phyloP scores from a whole-genome alignment of 208 protist species.

The Phytomonas serpens region DNA sequence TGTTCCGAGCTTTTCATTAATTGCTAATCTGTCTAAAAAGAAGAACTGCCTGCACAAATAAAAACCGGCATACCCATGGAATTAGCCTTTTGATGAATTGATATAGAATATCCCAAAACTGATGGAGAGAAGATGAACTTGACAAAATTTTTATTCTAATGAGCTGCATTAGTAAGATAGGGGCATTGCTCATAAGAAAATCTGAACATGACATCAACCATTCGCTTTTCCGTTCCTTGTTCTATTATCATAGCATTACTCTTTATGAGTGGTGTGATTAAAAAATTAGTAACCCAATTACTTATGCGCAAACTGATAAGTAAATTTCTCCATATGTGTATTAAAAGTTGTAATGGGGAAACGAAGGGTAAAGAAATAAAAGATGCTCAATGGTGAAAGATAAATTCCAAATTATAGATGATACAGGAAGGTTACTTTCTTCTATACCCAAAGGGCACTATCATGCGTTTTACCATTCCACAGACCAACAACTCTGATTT shows the following conservation, averaged over 20 bases:
- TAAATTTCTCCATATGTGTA: neutral
- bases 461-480: too few species aligned
- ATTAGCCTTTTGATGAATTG: neutral
- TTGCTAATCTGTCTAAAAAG: neutral
- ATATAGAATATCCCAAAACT: neutral
- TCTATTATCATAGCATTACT: neutral
- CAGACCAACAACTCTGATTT: too few species aligned
- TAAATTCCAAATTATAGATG: too few species aligned
- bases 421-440: too few species aligned
- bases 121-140: neutral
- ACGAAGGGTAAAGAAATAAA: too few species aligned
- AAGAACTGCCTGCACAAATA: neutral
- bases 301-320: neutral
- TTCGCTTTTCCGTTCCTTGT: neutral
- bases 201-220: neutral
- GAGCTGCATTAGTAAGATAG: neutral
- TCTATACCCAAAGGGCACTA: too few species aligned
- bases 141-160: slow-evolving; percentile 1
- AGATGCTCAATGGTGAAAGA: too few species aligned
- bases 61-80: neutral
- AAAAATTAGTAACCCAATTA: neutral
- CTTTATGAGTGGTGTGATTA: neutral
- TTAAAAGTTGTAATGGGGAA: too few species aligned
- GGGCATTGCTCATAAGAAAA: too few species aligned
- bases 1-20: neutral